Evolutionary conservation across 106 monocot species (phyloP).

Genomic region (Acorus gramineus): DNA sequence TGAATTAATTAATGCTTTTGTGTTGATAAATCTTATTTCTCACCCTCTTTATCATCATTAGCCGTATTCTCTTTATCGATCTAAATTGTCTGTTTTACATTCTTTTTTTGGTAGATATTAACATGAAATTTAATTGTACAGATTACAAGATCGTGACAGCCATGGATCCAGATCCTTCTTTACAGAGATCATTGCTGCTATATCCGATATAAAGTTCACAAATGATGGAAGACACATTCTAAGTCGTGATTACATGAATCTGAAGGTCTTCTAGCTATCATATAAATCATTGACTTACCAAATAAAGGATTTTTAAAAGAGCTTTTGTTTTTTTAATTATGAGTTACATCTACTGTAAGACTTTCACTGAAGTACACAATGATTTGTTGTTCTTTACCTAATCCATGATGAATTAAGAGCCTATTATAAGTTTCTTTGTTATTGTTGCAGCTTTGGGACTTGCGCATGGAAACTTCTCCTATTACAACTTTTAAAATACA

Average conservation of each 20-base stretch:
- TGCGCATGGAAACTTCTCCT: conserved; percentile 47
- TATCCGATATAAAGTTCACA: conserved; percentile 57
- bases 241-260: conserved; percentile 62
- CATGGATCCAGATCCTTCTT: conserved; percentile 39
- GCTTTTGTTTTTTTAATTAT: too few species aligned
- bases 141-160: conserved; percentile 29
- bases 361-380: too few species aligned
- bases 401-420: too few species aligned
- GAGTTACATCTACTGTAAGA: too few species aligned
- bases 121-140: conserved; percentile 15
- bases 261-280: conserved; percentile 29
- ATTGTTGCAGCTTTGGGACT: conserved; percentile 55
- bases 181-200: conserved; percentile 40
- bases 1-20: neutral
- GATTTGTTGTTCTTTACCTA: too few species aligned
- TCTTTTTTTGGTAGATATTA: neutral
- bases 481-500: conserved; percentile 48
- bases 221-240: conserved; percentile 41
- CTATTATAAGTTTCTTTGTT: neutral
- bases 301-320: too few species aligned
- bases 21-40: too few species aligned
- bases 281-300: too few species aligned
- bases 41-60: too few species aligned
- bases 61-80: too few species aligned
- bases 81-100: too few species aligned